Conservation (phyloP, 352 stramenopile genomes). For the Globisporangium heterothallicum region DNA sequence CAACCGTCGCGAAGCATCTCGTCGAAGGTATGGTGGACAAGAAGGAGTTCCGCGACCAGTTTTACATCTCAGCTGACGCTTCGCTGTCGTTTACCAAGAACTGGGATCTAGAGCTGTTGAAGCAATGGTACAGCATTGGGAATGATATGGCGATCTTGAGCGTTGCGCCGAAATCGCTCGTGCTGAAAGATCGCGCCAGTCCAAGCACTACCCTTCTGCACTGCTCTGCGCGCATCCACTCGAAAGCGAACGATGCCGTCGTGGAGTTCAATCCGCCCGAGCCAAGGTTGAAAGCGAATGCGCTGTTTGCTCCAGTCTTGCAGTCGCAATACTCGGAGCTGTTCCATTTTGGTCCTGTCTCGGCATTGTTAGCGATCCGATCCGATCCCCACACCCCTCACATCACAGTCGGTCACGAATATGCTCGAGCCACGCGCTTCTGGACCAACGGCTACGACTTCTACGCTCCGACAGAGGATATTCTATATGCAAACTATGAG, state of each 20-base stretch:
- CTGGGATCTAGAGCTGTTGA: conserved; percentile 71
- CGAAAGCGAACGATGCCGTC: conserved; percentile 47
- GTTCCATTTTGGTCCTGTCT: conserved; percentile 72
- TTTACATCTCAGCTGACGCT: conserved; percentile 73
- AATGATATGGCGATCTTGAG: conserved; percentile 82
- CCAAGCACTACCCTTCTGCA: conserved; percentile 51
- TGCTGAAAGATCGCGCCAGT: conserved; percentile 30
- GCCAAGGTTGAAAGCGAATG: conserved; percentile 26
- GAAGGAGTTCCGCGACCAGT: conserved; percentile 32
- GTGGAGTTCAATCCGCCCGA: conserved; percentile 80
- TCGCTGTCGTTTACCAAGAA: conserved; percentile 59
- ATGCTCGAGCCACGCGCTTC: conserved; percentile 72
- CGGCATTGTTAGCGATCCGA: conserved; percentile 52
- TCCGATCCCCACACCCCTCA: conserved; percentile 70
- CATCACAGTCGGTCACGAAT: conserved; percentile 61
- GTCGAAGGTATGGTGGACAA: conserved; percentile 57
- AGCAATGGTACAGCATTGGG: conserved; percentile 76
- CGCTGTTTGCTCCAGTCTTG: conserved; percentile 43
- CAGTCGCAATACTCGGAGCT: conserved; percentile 78
- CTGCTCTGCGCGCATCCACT: conserved; percentile 79
- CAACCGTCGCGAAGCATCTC: conserved; percentile 46
- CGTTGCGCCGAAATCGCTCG: conserved; percentile 51
- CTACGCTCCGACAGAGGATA: conserved; percentile 61
- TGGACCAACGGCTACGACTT: conserved; percentile 87
- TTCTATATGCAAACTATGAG: conserved; percentile 62